These are phyloP conservation scores for Citrullus mucosospermus DNA, from an alignment of 306 rosid genomes.

Conservation along the genomic window DNA sequence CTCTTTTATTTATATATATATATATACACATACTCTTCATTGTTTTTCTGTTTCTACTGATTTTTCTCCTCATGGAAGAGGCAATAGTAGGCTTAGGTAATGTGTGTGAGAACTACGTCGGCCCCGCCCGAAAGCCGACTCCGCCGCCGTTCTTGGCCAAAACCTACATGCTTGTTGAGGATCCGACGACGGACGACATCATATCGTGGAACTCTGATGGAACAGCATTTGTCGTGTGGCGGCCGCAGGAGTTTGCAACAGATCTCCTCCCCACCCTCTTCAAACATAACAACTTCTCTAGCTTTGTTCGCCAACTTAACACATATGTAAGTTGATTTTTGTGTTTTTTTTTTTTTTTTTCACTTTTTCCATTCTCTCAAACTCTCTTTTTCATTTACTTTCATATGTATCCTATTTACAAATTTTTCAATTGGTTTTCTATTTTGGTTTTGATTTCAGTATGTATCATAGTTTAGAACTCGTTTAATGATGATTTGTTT, in stretches of 20 bases:
- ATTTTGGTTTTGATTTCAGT: not conserved
- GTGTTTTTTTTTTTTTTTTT: too few species aligned
- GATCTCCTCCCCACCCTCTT: conserved; percentile 93
- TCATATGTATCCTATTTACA: too few species aligned
- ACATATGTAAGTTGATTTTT: conserved; percentile 51
- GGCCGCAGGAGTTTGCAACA: conserved; percentile 72
- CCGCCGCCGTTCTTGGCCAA: conserved; percentile 87
- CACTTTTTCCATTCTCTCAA: too few species aligned
- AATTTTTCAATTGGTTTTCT: too few species aligned
- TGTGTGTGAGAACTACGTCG: conserved; percentile 25
- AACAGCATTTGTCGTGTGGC: conserved; percentile 88
- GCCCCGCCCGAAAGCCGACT: conserved; percentile 25
- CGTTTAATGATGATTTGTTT: not conserved
- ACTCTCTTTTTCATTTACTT: too few species aligned
- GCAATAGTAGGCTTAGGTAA: not conserved
- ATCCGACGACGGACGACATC: conserved; percentile 46
- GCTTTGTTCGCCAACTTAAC: conserved; percentile 93
- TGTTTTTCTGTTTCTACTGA: not conserved
- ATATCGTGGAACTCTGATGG: conserved; percentile 72
- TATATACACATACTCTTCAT: not conserved
- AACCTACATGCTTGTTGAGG: conserved; percentile 79
- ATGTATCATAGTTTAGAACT: not conserved
- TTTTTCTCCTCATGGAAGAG: conserved; percentile 16
- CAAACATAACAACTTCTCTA: conserved; percentile 94
- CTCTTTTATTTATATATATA: not conserved